These are phyloP conservation scores for Pilobolus umbonatus DNA, from an alignment of 192 early-diverging fungal species.

Conservation along the genomic window DNA sequence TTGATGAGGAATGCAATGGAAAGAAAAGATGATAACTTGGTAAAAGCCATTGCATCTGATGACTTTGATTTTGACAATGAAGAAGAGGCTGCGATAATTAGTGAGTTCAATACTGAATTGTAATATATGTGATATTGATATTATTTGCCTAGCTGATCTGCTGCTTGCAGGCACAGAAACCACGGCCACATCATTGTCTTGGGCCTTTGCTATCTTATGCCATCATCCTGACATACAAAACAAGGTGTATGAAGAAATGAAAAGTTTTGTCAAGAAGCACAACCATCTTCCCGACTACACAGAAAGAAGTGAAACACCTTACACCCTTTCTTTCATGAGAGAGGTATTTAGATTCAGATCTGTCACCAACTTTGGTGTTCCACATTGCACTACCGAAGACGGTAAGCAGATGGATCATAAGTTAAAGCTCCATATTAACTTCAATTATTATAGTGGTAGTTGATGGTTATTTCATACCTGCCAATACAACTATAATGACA, in stretches of 20 bases:
- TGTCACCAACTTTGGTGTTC: neutral
- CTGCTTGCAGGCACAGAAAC: neutral
- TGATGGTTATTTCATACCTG: neutral
- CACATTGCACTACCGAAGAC: neutral
- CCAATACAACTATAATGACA: neutral
- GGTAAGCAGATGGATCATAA: neutral
- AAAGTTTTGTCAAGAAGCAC: neutral
- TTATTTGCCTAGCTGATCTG: neutral
- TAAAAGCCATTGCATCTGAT: no score
- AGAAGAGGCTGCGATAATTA: no score
- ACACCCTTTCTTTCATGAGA: neutral
- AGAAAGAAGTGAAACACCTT: neutral
- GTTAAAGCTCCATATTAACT: neutral
- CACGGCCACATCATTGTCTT: neutral
- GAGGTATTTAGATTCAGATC: neutral
- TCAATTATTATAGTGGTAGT: neutral
- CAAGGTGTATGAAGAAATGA: neutral
- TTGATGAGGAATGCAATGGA: no score
- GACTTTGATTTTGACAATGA: no score
- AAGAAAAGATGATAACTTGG: no score
- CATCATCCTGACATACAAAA: neutral
- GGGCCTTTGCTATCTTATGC: neutral
- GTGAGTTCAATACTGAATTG: no score
- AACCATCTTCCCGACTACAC: neutral
- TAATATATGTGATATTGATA: neutral